Conservation (phyloP, 371 early-diverging fungal genomes). For the Catenaria anguillulae region DNA sequence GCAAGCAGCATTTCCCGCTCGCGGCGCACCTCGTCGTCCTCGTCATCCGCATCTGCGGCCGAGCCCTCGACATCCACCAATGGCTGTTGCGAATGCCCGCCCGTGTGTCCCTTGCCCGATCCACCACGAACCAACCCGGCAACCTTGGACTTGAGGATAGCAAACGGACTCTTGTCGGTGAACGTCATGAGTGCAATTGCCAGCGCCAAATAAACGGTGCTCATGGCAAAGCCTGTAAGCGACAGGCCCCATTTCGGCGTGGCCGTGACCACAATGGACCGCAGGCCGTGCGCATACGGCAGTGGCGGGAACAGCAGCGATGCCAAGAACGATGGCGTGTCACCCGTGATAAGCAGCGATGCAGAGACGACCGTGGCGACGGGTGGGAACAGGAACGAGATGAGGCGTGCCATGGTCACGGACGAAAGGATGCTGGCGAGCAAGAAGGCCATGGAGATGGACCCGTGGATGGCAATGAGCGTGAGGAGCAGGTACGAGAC, state of each 20-base stretch:
- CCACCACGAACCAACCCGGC: background rate
- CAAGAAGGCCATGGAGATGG: background rate
- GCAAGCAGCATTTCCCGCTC: background rate
- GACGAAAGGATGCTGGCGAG: background rate
- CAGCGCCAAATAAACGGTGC: background rate
- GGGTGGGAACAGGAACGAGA: slow-evolving; percentile 3
- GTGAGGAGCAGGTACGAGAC: too few relatives aligned
- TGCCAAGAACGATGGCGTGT: background rate
- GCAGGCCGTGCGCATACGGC: background rate
- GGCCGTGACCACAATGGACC: background rate
- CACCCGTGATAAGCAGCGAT: background rate
- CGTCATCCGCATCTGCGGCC: background rate
- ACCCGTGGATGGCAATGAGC: background rate
- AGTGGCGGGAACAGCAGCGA: slow-evolving; percentile 3
- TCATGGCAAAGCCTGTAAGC: too few relatives aligned
- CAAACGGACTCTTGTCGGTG: background rate
- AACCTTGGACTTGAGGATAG: background rate
- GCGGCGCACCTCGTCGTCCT: too few relatives aligned
- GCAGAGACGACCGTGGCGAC: background rate
- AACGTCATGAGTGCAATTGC: background rate
- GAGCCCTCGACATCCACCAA: background rate
- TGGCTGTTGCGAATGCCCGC: too few relatives aligned
- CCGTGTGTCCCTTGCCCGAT: background rate
- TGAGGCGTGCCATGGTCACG: background rate
- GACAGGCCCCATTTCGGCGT: background rate